Evolutionary conservation across 306 rosid species (phyloP), one percentile per base, ranked within the genome.

Genomic region (Prinsepia uniflora): DNA sequence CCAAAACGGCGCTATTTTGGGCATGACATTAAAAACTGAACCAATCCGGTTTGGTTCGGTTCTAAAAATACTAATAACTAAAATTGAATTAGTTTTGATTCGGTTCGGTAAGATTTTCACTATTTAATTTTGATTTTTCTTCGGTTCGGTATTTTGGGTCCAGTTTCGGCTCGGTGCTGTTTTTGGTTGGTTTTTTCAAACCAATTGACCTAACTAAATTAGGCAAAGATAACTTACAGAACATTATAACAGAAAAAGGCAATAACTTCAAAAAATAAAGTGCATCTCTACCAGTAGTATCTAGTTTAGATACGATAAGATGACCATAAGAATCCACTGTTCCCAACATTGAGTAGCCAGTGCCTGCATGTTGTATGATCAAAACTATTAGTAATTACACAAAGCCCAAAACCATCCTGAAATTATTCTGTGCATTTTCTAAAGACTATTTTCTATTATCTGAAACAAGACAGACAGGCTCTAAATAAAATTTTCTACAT

Each of bases 241-340:
- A 24, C 30, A 24, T 24, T 24, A 24, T 24, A 24, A 24, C 30
- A 24, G 30, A 24, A 24, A 24, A 24, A 24, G 30, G 30, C 30
- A 54, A 73, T 42, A 34, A 45, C 61, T 24, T 1, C 1, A 71
- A 50, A 68, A 66, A 46, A 43, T 34, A 74, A 57, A 67, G 42
- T 47, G 60, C 79, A 92, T 96, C 98, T 81, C 75, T 58, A 71
- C 96, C 87, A 72, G 83, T 71, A 7, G 85, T 72, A 58, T 88
- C 92, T 62, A 88, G 73, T 84, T 90, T 90, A 62, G 98, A 90
- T 55, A 92, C 96, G 76, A 92, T 88, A 55, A 90, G 91, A 76
- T 88, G 93, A 48, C 98, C 98, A 54, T 82, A 86, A 10, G 96
- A 84, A 84, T 92, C 98, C 57, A 92, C 98, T 73, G 90, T 90